phyloP scores from a whole-genome alignment of 139 green algal species.

The Raphidocelis subcapitata region DNA sequence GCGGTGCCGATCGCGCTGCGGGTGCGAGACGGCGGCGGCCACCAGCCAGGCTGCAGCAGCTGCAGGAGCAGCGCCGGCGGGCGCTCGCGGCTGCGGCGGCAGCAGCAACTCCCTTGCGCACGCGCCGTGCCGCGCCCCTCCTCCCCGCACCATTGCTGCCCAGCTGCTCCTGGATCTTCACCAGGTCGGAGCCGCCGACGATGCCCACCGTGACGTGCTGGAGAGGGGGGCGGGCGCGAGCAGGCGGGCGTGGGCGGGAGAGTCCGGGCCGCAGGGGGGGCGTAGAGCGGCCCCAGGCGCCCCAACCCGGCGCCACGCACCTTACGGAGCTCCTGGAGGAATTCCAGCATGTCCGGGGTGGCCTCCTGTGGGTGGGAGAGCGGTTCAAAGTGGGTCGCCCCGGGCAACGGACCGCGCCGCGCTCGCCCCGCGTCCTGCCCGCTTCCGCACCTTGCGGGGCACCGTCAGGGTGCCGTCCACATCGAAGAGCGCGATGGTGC shows the following conservation, averaged over 20 bases:
- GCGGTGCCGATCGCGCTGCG: no score
- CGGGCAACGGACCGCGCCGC: no score
- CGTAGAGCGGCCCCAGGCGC: no score
- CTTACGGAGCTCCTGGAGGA: constrained; percentile 87
- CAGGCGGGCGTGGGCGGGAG: no score
- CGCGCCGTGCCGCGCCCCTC: no score
- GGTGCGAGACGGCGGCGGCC: no score
- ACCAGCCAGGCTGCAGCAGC: no score
- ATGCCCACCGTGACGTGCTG: constrained; percentile 92
- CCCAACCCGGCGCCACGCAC: no score
- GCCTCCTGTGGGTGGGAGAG: constrained; percentile 34
- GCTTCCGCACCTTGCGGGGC: constrained; percentile 72
- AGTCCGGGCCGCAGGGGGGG: not conserved
- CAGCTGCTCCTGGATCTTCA: constrained; percentile 98
- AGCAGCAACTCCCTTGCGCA: not conserved
- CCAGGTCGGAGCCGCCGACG: constrained; percentile 94
- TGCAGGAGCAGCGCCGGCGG: no score
- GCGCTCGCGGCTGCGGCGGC: no score
- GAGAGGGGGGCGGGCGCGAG: not conserved
- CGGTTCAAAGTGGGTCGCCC: no score
- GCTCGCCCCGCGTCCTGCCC: not conserved
- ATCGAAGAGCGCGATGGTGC: constrained; percentile 88
- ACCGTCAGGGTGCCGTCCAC: constrained; percentile 95
- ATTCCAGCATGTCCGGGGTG: constrained; percentile 63
- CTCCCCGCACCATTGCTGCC: constrained; percentile 68